Base-by-base conservation (phyloP, 805 yeast genomes). In the Metahyphopichia silvanorum region DNA sequence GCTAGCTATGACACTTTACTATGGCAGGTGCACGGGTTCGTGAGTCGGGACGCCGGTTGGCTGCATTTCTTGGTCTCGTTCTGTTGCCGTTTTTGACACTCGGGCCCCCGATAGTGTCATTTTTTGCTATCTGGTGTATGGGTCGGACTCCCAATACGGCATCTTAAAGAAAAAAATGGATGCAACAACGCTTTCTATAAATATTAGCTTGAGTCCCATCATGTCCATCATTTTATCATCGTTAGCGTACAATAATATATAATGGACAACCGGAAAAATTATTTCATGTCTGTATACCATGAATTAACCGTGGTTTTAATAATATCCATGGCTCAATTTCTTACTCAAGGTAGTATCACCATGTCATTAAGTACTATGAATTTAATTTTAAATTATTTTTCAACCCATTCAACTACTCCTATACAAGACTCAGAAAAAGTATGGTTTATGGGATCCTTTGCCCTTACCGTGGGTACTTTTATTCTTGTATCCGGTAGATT, bases 381-480 rank as follows among this genome's bases (percentile, higher is more conserved):
- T 34, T 51, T 58, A 10, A 49, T 63, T 6, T 31, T 56, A 13
- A 49, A 52, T 12, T 49, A 62, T 5, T 60, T 60, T 32, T 39
- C 35, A 23, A 28, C 26, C 6, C 15, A 21, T 19, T 14, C 29
- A 4, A 37, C 42, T 18, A 15, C 21, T 2, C 21, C 30, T 0
- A 36, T 38, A 5, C 39, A 40, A 8, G 16, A 38, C 1, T 32
- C 58, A 15, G 53, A 55, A 32, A 62, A 63, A 35, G 69, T 68
- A 10, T 81, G 94, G 93, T 76, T 77, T 49, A 69, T 78, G 66
- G 87, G 88, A 2, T 73, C 86, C 0, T 82, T 76, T 49, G 78
- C 86, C 0, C 56, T 84, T 34, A 76, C 86, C 0, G 75, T 82
- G 4, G 91, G 91, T 9, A 80, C 91, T 0, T 77, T 83, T 40